A percentile compares a stretch with the other conserved stretches of the same genome.
phyloP scores from a whole-genome alignment of 768 basidiomycete species.

The Lactarius quietus region DNA sequence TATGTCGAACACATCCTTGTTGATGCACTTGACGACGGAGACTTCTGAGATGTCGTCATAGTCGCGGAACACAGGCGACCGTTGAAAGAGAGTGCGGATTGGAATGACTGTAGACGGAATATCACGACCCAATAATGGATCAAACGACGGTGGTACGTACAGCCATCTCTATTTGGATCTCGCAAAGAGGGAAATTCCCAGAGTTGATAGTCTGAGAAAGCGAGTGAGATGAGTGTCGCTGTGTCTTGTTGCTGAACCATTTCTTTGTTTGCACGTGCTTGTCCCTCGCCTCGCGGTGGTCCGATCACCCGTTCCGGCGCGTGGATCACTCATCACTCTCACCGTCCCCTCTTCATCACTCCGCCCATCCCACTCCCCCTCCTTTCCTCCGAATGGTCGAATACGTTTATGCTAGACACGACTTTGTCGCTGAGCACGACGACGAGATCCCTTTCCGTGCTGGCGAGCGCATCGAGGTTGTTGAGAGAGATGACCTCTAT shows the following conservation, averaged over 20 bases:
- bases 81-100: slow-evolving; percentile 47
- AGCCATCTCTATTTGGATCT: slow-evolving; percentile 45
- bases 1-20: slow-evolving; percentile 52
- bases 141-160: slow-evolving; percentile 38
- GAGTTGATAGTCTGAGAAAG: slow-evolving; percentile 67
- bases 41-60: slow-evolving; percentile 37
- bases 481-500: slow-evolving; percentile 92
- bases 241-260: slow-evolving; percentile 37
- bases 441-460: slow-evolving; percentile 86
- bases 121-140: neutral
- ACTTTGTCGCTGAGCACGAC: slow-evolving; percentile 87
- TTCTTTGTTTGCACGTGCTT: neutral
- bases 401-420: slow-evolving; percentile 85
- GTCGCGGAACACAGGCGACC: slow-evolving; percentile 33
- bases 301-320: neutral
- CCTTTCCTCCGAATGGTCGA: slow-evolving; percentile 52
- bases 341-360: neutral
- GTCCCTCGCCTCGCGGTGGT: neutral
- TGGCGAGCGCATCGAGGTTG: slow-evolving; percentile 83
- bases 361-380: too few relatives aligned
- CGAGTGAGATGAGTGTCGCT: slow-evolving; percentile 48
- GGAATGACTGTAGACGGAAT: slow-evolving; percentile 10
- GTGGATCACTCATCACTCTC: neutral
- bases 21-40: slow-evolving; percentile 55
- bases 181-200: slow-evolving; percentile 61